These are phyloP conservation scores for Suillus discolor DNA, from an alignment of 768 basidiomycete genomes.

Conservation along the genomic window DNA sequence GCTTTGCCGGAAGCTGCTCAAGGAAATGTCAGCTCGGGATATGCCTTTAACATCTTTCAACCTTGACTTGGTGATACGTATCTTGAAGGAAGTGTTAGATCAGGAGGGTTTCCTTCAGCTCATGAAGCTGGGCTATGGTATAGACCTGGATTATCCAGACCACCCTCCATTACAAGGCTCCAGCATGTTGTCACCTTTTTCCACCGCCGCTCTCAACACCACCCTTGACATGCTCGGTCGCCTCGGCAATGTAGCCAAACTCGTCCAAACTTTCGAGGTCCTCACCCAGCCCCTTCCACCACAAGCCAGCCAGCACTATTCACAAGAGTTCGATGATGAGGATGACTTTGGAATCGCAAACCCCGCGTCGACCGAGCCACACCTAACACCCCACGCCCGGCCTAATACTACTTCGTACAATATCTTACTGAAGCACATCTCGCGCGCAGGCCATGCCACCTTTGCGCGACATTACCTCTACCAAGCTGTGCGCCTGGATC, in stretches of 20 bases:
- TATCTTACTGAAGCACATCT: conserved; percentile 61
- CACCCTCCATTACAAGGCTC: conserved; percentile 43
- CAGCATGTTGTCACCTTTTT: conserved; percentile 47
- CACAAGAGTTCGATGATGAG: conserved; percentile 67
- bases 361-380: conserved; percentile 36
- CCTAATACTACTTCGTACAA: conserved; percentile 73
- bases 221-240: conserved; percentile 72
- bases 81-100: conserved; percentile 66
- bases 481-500: conserved; percentile 52
- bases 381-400: conserved; percentile 43
- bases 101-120: conserved; percentile 56
- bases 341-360: conserved; percentile 53
- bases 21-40: conserved; percentile 54
- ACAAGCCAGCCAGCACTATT: conserved; percentile 44
- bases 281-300: conserved; percentile 71
- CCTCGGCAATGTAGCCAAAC: conserved; percentile 57
- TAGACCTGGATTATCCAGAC: conserved; percentile 79
- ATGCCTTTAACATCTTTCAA: conserved; percentile 59
- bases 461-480: conserved; percentile 70
- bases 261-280: conserved; percentile 78
- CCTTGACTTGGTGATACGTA: conserved; percentile 67
- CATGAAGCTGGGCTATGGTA: conserved; percentile 70
- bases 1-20: conserved; percentile 52
- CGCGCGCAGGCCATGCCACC: conserved; percentile 45
- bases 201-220: conserved; percentile 70